phyloP scores from a whole-genome alignment of 2,329 filamentous ascomycete genomes.

The Penicillium sp. region DNA sequence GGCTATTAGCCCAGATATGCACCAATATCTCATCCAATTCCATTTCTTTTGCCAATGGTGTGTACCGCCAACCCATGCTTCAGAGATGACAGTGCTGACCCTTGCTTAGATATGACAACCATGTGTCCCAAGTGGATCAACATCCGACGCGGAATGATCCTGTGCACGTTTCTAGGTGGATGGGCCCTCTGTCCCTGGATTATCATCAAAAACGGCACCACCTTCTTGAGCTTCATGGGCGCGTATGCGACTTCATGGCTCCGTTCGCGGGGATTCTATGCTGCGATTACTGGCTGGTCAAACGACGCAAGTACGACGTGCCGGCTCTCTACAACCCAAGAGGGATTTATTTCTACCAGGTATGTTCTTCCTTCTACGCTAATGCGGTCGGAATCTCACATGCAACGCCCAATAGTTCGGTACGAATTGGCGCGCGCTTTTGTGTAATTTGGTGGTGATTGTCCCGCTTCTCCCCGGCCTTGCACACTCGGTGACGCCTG shows the following conservation, averaged over 20 bases:
- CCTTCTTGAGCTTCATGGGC: constrained; percentile 23
- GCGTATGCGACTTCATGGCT: constrained; percentile 34
- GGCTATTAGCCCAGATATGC: constrained; percentile 49
- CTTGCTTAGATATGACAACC: too few relatives aligned
- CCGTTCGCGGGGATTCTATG: constrained; percentile 45
- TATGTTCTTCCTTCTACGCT: too few relatives aligned
- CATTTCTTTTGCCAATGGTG: too few relatives aligned
- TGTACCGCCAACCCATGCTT: too few relatives aligned
- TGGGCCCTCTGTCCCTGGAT: constrained; percentile 35
- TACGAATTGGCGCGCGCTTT: too few relatives aligned
- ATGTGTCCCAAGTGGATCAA: constrained; percentile 57
- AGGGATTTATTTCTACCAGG: too few relatives aligned
- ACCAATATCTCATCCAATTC: constrained; percentile 54
- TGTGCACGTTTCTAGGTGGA: constrained; percentile 41
- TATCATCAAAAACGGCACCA: constrained; percentile 5
- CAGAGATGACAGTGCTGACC: too few relatives aligned
- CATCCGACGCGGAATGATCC: constrained; percentile 48
- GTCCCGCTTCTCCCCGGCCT: constrained; percentile 2
- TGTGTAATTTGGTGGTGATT: too few relatives aligned
- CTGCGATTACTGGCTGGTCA: constrained; percentile 45
- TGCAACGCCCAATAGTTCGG: too few relatives aligned
- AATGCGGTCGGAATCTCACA: too few relatives aligned
- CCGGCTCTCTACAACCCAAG: constrained; percentile 44
- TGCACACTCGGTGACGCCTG: constrained; percentile 1
- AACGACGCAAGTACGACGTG: constrained; percentile 41